Evolutionary conservation across 2,329 filamentous ascomycete genomes (phyloP).

Genomic region (Emericellopsis cladophorae): DNA sequence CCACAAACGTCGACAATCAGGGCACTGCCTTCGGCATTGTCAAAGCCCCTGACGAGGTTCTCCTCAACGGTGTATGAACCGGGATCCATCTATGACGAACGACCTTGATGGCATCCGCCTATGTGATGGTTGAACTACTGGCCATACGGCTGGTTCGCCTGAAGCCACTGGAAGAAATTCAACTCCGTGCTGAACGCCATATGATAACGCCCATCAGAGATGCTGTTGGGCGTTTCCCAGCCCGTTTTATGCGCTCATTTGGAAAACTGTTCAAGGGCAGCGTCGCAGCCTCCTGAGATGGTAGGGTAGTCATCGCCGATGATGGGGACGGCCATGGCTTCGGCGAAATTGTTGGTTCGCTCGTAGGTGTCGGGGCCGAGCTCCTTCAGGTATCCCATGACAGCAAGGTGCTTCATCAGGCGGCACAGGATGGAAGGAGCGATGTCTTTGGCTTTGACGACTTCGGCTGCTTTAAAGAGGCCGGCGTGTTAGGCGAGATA

Average conservation of each 20-base stretch:
- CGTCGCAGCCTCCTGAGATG: slow-evolving; percentile 9
- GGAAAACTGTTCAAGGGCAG: slow-evolving; percentile 13
- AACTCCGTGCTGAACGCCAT: slow-evolving; percentile 18
- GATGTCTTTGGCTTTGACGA: slow-evolving; percentile 14
- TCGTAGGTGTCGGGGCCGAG: slow-evolving; percentile 19
- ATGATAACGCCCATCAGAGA: slow-evolving; percentile 4
- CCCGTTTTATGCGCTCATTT: slow-evolving; percentile 14
- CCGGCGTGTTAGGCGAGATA: slow-evolving; percentile 17
- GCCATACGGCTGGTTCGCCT: slow-evolving; percentile 14
- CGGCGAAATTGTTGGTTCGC: slow-evolving; percentile 24
- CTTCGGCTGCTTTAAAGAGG: slow-evolving; percentile 15
- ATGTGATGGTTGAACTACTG: slow-evolving; percentile 22
- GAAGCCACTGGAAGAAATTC: slow-evolving; percentile 20
- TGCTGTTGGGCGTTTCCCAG: slow-evolving; percentile 14
- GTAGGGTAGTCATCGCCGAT: slow-evolving; percentile 20
- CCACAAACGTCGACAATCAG: slow-evolving; percentile 23
- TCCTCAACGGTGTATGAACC: slow-evolving; percentile 22
- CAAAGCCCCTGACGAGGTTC: slow-evolving; percentile 13
- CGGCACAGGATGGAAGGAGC: slow-evolving; percentile 15
- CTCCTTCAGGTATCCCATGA: slow-evolving; percentile 26
- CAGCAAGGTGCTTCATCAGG: slow-evolving; percentile 21
- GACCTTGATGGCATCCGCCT: slow-evolving; percentile 20
- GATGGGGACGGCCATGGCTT: slow-evolving; percentile 17
- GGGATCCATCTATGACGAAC: slow-evolving; percentile 18
- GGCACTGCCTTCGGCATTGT: slow-evolving; percentile 10